Evolutionary conservation across 2,329 filamentous ascomycete genomes (phyloP).

Genomic region (Apiospora kogelbergensis): DNA sequence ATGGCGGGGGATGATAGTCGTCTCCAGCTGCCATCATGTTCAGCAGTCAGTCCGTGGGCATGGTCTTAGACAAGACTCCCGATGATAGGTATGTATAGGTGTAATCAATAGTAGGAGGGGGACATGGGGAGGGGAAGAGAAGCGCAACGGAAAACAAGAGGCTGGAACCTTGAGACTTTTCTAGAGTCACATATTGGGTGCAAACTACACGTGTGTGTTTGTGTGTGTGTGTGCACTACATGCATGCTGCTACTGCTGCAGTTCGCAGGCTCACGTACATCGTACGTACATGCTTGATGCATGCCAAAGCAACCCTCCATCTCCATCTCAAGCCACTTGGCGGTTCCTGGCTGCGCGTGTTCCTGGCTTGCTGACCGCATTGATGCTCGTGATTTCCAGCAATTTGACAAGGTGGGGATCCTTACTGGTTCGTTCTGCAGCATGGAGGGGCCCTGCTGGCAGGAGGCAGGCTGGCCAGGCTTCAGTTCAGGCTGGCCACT

Average conservation of each 20-base stretch:
- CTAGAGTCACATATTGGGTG: background rate
- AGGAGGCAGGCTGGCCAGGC: too few species aligned
- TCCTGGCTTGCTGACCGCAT: background rate
- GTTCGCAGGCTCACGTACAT: too few species aligned
- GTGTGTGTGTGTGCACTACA: too few species aligned
- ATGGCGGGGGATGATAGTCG: background rate
- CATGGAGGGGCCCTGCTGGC: background rate
- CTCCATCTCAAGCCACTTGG: background rate
- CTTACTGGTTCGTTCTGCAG: background rate
- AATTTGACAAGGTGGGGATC: background rate
- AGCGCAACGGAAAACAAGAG: background rate
- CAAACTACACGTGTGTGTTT: too few species aligned
- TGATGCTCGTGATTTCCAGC: constrained; percentile 5
- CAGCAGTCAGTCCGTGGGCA: background rate
- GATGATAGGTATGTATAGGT: background rate
- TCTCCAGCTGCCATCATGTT: background rate
- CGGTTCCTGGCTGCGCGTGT: background rate
- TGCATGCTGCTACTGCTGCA: too few species aligned
- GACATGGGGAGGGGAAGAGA: background rate
- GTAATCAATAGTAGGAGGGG: background rate
- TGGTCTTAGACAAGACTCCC: background rate
- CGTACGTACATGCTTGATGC: too few species aligned
- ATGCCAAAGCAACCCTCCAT: too few species aligned
- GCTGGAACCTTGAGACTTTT: background rate
- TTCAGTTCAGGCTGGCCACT: too few species aligned